Evolutionary conservation across 2,329 filamentous ascomycete genomes (phyloP), one percentile per base, ranked within the genome.

Genomic region (Teratosphaeria pseudoeucalypti): DNA sequence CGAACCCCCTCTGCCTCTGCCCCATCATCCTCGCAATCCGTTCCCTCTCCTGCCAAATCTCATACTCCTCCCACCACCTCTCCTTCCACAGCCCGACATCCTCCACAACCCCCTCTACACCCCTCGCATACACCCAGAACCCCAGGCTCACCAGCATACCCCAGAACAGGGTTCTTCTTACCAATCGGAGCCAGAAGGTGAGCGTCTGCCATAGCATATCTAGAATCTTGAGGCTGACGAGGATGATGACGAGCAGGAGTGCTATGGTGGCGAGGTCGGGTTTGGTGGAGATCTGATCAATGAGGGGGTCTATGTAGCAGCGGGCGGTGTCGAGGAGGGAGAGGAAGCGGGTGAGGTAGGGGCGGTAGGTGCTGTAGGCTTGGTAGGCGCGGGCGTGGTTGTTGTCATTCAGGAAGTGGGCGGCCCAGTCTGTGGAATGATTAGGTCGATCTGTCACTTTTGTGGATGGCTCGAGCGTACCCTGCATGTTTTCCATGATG

Each of bases 181-280:
- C 79, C 58, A 95, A 70, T n/a, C 82, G 78, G 57, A 90, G 82
- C 84, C 90, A 90, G 77, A 86, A 95, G 69, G 90, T 77, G 60
- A 95, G 79, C 23, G 90, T 76, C 61, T 89, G 82, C 62, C 85
- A 84, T 19, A 90, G 77, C 76, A 88, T 87, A 71, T 86, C 81
- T 64, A 86, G 75, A 52, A 94, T 77, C 64, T 83, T 82, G 61
- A 86, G 74, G 12, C 79, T 80, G 59, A 92, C 71, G 70, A 90
- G 78, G 57, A 92, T 73, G 58, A 85, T 75, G 34, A 85, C 65
- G 53, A 86, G 74, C 3, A 89, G 76, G 9, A 85, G 67, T 14
- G 78, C 76, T 57, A 87, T 74, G 10, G 81, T 77, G 54, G 81
- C 73, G 58, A 80, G 71, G 67, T 79, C 77, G 57, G 77, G 77